A percentile compares a stretch with the other conserved stretches of the same genome.
Evolutionary conservation across 2,329 filamentous ascomycete genomes (phyloP).

Genomic region (Neonectria neomacrospora): DNA sequence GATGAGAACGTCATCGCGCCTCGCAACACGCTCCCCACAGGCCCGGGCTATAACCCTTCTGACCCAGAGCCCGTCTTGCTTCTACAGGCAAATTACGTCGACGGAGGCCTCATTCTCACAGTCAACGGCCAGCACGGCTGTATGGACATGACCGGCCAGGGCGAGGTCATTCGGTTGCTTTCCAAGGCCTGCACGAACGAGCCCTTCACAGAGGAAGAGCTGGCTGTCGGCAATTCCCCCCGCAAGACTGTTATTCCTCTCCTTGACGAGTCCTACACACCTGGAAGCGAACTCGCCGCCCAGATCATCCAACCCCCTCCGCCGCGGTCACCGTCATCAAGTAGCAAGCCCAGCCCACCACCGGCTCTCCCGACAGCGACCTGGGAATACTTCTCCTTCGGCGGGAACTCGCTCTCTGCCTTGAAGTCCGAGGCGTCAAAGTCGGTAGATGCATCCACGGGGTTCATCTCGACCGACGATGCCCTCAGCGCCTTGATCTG

Average conservation of each 20-base stretch:
- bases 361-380: conserved; percentile 42
- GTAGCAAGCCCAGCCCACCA: conserved; percentile 7
- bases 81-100: conserved; percentile 60
- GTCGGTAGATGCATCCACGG: conserved; percentile 5
- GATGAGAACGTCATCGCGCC: conserved; percentile 57
- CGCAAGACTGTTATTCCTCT: conserved; percentile 53
- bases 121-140: conserved; percentile 59
- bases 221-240: conserved; percentile 54
- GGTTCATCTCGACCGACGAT: conserved; percentile 65
- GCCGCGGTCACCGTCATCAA: conserved; percentile 18
- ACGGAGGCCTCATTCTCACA: conserved; percentile 61
- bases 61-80: conserved; percentile 54
- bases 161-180: conserved; percentile 57
- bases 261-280: conserved; percentile 50
- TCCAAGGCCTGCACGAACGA: conserved; percentile 60
- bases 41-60: conserved; percentile 36
- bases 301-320: conserved; percentile 47
- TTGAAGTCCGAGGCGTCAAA: conserved; percentile 55
- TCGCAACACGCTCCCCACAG: conserved; percentile 51
- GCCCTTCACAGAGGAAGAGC: conserved; percentile 58
- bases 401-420: conserved; percentile 46
- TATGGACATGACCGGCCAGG: conserved; percentile 64
- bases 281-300: conserved; percentile 49
- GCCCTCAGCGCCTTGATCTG: conserved; percentile 63
- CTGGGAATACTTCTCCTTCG: conserved; percentile 61